A percentile compares a stretch with the other conserved stretches of the same genome.
Evolutionary conservation across 306 rosid genomes (phyloP).

Genomic region (Dryas drummondii): DNA sequence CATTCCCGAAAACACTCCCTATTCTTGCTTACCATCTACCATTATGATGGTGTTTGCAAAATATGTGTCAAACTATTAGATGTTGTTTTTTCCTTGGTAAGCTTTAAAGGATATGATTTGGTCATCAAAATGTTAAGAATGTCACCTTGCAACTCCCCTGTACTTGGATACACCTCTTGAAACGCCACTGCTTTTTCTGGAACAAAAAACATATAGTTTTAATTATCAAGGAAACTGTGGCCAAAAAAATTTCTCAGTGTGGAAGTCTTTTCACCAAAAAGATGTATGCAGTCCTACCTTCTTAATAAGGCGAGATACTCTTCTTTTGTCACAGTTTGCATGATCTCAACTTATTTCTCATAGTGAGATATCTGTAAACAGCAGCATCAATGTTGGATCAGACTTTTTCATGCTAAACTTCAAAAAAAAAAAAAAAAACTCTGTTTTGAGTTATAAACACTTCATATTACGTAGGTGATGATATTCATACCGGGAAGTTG

Average conservation of each 20-base stretch:
- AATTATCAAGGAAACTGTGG: too few relatives aligned
- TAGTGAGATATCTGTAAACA: too few relatives aligned
- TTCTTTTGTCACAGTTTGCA: too few relatives aligned
- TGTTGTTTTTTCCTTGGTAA: neutral
- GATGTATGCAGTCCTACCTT: too few relatives aligned
- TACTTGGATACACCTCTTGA: conserved; percentile 93
- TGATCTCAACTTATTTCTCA: too few relatives aligned
- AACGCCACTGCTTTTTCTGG: conserved; percentile 86
- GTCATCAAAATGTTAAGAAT: neutral
- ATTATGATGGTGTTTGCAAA: conserved; percentile 73
- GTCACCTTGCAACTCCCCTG: conserved; percentile 87
- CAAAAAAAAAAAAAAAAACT: too few relatives aligned
- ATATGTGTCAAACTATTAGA: neutral
- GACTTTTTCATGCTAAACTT: too few relatives aligned
- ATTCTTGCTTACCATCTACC: conserved; percentile 98
- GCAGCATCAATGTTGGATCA: too few relatives aligned
- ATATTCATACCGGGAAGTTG: conserved; percentile 63
- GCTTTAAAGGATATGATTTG: neutral
- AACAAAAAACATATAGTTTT: too few relatives aligned
- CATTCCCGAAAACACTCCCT: conserved; percentile 90
- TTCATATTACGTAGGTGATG: neutral
- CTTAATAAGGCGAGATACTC: too few relatives aligned
- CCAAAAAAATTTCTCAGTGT: too few relatives aligned
- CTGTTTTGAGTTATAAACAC: neutral
- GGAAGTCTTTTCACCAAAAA: too few relatives aligned